Evolutionary conservation across 2,329 filamentous ascomycete genomes (phyloP).

Genomic region (Cryphonectria japonica): DNA sequence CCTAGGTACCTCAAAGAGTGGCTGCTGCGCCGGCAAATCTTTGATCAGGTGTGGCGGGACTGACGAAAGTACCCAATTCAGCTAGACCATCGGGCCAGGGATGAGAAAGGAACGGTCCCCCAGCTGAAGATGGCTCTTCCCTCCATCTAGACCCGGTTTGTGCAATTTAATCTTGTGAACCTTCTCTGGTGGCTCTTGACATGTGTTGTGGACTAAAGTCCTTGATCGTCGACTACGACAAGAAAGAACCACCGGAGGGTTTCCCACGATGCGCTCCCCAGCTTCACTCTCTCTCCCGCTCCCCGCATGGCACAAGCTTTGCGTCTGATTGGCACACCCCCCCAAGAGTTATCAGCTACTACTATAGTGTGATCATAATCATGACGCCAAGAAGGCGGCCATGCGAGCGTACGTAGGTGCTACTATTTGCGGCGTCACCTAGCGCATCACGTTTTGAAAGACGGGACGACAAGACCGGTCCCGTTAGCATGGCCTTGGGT

Average conservation of each 20-base stretch:
- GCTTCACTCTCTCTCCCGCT: not conserved
- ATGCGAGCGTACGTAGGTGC: not conserved
- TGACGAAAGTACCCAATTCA: not conserved
- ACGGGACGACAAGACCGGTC: not conserved
- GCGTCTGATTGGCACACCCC: not conserved
- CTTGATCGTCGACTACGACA: not conserved
- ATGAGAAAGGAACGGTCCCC: not conserved
- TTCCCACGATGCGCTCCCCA: not conserved
- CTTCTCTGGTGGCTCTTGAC: not conserved
- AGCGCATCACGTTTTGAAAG: constrained; percentile 1
- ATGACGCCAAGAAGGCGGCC: not conserved
- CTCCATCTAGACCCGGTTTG: not conserved
- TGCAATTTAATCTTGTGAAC: not conserved
- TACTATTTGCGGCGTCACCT: constrained; percentile 6
- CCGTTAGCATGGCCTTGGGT: not conserved
- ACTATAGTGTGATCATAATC: not conserved
- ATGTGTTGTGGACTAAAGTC: too few relatives aligned
- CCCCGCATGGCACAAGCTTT: not conserved
- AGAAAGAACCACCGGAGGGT: not conserved
- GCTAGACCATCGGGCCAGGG: not conserved
- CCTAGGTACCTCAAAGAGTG: not conserved
- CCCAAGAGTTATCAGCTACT: not conserved
- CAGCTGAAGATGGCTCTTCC: not conserved
- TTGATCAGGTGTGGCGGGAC: not conserved
- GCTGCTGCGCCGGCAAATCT: constrained; percentile 1